Percentiles rank a stretch among this genome's conserved stretches.
These are phyloP conservation scores for Papiliotrema nemorosa DNA, from an alignment of 1,284 basidiomycete species.

Conservation along the genomic window DNA sequence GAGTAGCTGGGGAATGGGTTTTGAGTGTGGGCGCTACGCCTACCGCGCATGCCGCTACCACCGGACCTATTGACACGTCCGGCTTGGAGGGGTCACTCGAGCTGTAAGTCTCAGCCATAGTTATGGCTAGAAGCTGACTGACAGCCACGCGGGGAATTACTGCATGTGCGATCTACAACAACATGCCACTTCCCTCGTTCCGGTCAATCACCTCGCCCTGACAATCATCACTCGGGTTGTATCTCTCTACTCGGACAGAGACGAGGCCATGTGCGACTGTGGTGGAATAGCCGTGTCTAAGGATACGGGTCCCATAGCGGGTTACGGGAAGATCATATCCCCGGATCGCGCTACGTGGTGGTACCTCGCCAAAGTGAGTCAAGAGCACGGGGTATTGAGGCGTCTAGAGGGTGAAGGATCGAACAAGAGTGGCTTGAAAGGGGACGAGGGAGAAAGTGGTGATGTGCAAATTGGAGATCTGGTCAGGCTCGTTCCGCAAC, in stretches of 20 bases:
- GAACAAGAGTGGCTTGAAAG: neutral
- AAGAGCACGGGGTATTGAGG: slow-evolving; percentile 68
- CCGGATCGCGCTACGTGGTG: slow-evolving; percentile 58
- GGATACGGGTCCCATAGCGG: slow-evolving; percentile 68
- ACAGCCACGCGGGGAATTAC: slow-evolving; percentile 67
- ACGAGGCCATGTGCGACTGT: slow-evolving; percentile 63
- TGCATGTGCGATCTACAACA: slow-evolving; percentile 81
- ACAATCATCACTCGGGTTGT: slow-evolving; percentile 68
- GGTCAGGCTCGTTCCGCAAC: slow-evolving; percentile 47
- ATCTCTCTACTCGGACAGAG: slow-evolving; percentile 68
- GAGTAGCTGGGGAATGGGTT: slow-evolving; percentile 56
- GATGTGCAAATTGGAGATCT: slow-evolving; percentile 58
- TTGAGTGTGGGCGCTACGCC: slow-evolving; percentile 83
- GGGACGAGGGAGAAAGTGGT: slow-evolving; percentile 26
- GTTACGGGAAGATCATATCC: slow-evolving; percentile 64
- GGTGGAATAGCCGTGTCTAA: slow-evolving; percentile 81
- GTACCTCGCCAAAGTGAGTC: slow-evolving; percentile 68
- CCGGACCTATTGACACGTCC: slow-evolving; percentile 5
- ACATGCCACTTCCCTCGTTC: slow-evolving; percentile 65
- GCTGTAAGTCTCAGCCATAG: too few species aligned
- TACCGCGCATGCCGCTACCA: slow-evolving; percentile 55
- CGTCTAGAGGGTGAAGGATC: too few species aligned
- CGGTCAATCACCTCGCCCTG: slow-evolving; percentile 60
- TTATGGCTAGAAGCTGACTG: neutral
- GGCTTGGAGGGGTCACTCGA: slow-evolving; percentile 37